Conservation (phyloP, 257 asterid genomes). For the Ligustrum vulgare region DNA sequence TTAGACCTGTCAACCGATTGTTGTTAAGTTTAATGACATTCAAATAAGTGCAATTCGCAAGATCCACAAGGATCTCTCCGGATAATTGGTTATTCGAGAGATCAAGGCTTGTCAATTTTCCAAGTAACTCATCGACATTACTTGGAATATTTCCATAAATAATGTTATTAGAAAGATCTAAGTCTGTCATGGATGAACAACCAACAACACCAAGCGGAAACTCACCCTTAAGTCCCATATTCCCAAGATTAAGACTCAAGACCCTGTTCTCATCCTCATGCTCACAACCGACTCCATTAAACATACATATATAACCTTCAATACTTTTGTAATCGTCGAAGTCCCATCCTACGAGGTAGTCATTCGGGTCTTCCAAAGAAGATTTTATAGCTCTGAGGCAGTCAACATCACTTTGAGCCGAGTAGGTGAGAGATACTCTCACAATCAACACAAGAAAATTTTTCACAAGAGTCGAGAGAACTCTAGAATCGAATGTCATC, state of each 20-base stretch:
- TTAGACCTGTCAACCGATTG: constrained; percentile 53
- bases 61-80: constrained; percentile 59
- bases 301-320: constrained; percentile 64
- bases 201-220: constrained; percentile 60
- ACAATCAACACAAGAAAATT: constrained; percentile 44
- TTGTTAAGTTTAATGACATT: constrained; percentile 53
- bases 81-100: constrained; percentile 73
- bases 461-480: constrained; percentile 27
- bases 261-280: constrained; percentile 64
- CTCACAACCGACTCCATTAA: constrained; percentile 76
- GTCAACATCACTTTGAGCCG: constrained; percentile 52
- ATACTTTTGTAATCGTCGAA: no score
- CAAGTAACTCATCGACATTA: constrained; percentile 45
- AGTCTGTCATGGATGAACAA: constrained; percentile 69
- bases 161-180: constrained; percentile 71
- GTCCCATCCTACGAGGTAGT: no score
- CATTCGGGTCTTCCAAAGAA: constrained; percentile 55
- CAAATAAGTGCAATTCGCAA: constrained; percentile 56
- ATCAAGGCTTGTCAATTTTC: constrained; percentile 48
- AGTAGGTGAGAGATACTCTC: constrained; percentile 28
- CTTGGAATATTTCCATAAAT: constrained; percentile 56
- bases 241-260: constrained; percentile 50
- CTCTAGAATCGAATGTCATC: constrained; percentile 32
- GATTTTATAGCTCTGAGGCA: constrained; percentile 53
- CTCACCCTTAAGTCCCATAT: constrained; percentile 76